Conservation (phyloP, 345 rosid genomes). For the Corchorus capsularis region DNA sequence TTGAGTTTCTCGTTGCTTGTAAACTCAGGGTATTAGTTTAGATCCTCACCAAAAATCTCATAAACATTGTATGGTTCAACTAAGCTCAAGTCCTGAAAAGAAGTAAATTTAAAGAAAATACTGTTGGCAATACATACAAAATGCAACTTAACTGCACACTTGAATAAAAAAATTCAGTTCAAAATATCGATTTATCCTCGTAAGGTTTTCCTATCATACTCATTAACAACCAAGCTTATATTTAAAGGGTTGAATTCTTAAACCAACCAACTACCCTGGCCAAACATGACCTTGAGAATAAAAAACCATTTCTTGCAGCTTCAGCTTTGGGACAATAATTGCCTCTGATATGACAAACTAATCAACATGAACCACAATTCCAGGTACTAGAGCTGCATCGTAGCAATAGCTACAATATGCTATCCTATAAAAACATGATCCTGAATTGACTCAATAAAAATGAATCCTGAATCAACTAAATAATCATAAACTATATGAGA, state of each 20-base stretch:
- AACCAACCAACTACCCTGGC: not conserved
- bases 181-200: not conserved
- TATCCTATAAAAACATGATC: not conserved
- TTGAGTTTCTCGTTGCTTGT: not conserved
- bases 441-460: not conserved
- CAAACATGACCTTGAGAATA: not conserved
- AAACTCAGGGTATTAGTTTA: not conserved
- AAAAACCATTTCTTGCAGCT: not conserved
- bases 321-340: slow-evolving; percentile 7
- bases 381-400: not conserved
- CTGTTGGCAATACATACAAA: not conserved
- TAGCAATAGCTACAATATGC: not conserved
- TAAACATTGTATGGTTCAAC: not conserved
- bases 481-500: slow-evolving; percentile 2
- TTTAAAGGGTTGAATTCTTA: not conserved
- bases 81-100: not conserved
- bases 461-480: not conserved
- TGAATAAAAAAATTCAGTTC: not conserved
- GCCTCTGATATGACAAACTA: not conserved
- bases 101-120: not conserved
- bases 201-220: not conserved
- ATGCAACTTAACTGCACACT: not conserved
- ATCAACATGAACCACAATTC: not conserved
- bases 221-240: not conserved
- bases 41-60: not conserved